Evolutionary conservation across 2,329 filamentous ascomycete genomes (phyloP).

Genomic region (Colletotrichum cuscutae): DNA sequence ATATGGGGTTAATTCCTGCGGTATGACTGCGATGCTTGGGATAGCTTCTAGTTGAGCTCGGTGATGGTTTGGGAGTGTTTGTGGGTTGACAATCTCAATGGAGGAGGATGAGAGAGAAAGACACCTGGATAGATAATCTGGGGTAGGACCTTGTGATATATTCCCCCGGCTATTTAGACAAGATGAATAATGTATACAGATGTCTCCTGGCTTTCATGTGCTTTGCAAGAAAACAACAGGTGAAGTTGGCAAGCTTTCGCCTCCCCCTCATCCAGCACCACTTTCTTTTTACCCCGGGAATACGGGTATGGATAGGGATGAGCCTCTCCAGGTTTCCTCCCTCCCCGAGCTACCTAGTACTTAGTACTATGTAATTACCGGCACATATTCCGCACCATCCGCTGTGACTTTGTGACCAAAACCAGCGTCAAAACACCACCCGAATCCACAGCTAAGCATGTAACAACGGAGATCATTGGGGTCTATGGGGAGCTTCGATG

Average conservation of each 20-base stretch:
- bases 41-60: background rate
- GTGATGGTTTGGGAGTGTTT: background rate
- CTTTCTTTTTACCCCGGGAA: background rate
- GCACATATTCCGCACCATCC: constrained; percentile 22
- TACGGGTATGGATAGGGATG: background rate
- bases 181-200: background rate
- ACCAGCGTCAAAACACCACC: background rate
- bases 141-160: constrained; percentile 1
- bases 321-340: constrained; percentile 34
- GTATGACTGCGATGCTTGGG: background rate
- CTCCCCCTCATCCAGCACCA: constrained; percentile 13
- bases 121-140: background rate
- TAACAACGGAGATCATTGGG: background rate
- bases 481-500: background rate
- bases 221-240: background rate
- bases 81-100: background rate
- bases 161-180: background rate
- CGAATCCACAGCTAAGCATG: background rate
- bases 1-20: background rate
- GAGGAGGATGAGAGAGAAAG: background rate
- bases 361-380: background rate
- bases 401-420: background rate
- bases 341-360: background rate
- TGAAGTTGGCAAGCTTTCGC: constrained; percentile 24
- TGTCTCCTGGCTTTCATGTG: constrained; percentile 2